A percentile compares a stretch with the other conserved stretches of the same genome.
phyloP scores from a whole-genome alignment of 2,329 filamentous ascomycete species.

The Penicillium janthinellum region DNA sequence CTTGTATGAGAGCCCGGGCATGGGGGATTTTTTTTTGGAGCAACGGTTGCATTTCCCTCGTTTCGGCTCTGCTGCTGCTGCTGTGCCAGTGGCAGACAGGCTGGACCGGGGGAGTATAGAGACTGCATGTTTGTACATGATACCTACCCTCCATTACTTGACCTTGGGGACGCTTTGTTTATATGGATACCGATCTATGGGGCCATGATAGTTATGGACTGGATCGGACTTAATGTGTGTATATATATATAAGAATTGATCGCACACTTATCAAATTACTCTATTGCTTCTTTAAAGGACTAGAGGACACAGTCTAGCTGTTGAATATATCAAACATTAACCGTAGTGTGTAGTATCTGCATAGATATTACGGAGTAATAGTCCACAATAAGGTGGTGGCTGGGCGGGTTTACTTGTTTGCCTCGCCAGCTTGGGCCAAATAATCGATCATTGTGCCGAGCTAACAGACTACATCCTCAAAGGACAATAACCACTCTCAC shows the following conservation, averaged over 20 bases:
- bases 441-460: too few relatives aligned
- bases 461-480: too few relatives aligned
- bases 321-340: too few relatives aligned
- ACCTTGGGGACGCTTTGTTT: background rate
- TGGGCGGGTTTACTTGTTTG: background rate
- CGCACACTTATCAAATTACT: background rate
- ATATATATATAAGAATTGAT: conserved; percentile 18
- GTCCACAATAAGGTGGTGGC: background rate
- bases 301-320: too few relatives aligned
- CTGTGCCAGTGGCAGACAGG: background rate
- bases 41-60: conserved; percentile 30
- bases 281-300: too few relatives aligned
- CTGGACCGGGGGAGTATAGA: conserved; percentile 31
- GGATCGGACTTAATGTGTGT: conserved; percentile 12
- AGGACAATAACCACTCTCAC: too few relatives aligned
- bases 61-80: background rate
- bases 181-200: background rate
- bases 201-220: conserved; percentile 4
- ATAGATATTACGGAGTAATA: too few relatives aligned
- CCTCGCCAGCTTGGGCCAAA: background rate
- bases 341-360: too few relatives aligned
- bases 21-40: conserved; percentile 20
- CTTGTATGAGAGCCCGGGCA: conserved; percentile 7
- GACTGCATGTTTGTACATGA: conserved; percentile 40
- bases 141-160: conserved; percentile 24